Percentiles rank a stretch among this genome's conserved stretches.
Evolutionary conservation across 176 grass and related monocot genomes (phyloP).

Genomic region (Musa beccarii): DNA sequence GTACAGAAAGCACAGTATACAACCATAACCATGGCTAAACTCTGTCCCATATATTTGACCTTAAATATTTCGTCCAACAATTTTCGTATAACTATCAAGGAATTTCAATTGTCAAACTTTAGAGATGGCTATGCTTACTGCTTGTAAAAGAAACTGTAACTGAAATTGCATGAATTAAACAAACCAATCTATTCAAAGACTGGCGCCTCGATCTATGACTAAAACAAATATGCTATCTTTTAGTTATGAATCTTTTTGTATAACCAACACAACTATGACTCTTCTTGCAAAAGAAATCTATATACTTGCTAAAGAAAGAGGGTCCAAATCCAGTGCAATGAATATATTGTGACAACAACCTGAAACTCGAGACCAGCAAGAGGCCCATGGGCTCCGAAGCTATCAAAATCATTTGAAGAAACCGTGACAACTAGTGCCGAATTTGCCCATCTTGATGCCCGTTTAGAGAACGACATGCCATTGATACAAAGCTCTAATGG

Average conservation of each 20-base stretch:
- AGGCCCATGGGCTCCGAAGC: conserved; percentile 51
- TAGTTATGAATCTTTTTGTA: too few species aligned
- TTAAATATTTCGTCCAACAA: too few species aligned
- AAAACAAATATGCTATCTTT: neutral
- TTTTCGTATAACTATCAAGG: too few species aligned
- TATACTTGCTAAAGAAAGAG: neutral
- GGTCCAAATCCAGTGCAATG: neutral
- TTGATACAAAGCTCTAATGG: conserved; percentile 88
- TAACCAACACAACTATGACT: too few species aligned
- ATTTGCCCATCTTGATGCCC: conserved; percentile 94
- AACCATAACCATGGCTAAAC: neutral
- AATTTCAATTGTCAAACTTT: too few species aligned
- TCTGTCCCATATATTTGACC: neutral
- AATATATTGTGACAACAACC: conserved; percentile 35
- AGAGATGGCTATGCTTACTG: too few species aligned
- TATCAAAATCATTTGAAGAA: conserved; percentile 68
- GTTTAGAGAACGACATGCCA: conserved; percentile 93
- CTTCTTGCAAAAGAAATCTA: too few species aligned
- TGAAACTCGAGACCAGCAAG: conserved; percentile 96
- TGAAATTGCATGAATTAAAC: neutral
- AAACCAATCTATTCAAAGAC: neutral
- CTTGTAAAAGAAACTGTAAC: too few species aligned
- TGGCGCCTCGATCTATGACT: neutral
- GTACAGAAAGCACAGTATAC: neutral
- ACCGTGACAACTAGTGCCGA: conserved; percentile 84